Percentiles rank a stretch among this genome's conserved stretches.
Evolutionary conservation across 345 rosid species (phyloP).

Genomic region (Lepidium aucheri): DNA sequence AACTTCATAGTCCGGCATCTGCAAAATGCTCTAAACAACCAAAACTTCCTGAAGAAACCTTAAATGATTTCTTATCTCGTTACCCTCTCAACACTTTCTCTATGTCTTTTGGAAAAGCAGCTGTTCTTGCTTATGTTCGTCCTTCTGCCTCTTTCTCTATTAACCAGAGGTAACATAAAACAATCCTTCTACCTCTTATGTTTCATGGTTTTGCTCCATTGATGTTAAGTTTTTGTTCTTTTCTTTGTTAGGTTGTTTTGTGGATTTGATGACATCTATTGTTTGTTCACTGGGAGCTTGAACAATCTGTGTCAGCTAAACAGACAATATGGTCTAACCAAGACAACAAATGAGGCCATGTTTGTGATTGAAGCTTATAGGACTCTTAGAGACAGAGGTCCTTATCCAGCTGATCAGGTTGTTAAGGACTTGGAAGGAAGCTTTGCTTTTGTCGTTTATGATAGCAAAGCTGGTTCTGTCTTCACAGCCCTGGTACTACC

Average conservation of each 20-base stretch:
- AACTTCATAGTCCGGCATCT: conserved; percentile 89
- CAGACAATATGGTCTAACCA: conserved; percentile 73
- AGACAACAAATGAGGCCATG: conserved; percentile 71
- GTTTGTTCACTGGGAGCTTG: conserved; percentile 74
- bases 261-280: conserved; percentile 72
- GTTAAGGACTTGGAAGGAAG: conserved; percentile 85
- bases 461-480: conserved; percentile 64
- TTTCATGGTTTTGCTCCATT: not conserved
- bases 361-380: conserved; percentile 78
- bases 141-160: conserved; percentile 31
- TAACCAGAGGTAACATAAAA: conserved; percentile 45
- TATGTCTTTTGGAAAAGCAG: conserved; percentile 56
- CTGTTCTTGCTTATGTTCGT: conserved; percentile 57
- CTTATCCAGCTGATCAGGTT: conserved; percentile 94
- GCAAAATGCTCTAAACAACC: conserved; percentile 40
- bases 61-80: conserved; percentile 51
- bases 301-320: conserved; percentile 59
- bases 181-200: not conserved
- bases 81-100: conserved; percentile 56
- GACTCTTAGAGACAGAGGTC: conserved; percentile 89
- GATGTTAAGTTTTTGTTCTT: not conserved
- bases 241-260: conserved; percentile 43
- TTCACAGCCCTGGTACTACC: conserved; percentile 70
- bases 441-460: conserved; percentile 87
- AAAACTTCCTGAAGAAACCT: conserved; percentile 55